Conservation (phyloP, 31 red algal species). For the Odonthalia washingtoniensis region DNA sequence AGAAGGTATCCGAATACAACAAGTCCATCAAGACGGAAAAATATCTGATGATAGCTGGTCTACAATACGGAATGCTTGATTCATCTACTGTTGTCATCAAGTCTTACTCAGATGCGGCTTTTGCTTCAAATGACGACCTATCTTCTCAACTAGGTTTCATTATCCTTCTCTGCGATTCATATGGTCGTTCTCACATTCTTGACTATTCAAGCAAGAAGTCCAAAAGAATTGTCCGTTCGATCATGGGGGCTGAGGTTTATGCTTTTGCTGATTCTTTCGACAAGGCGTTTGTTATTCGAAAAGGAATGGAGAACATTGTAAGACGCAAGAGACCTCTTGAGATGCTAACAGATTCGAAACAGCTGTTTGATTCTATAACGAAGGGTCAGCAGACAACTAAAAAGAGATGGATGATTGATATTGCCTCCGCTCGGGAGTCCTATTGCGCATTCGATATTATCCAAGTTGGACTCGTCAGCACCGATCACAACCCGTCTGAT, state of each 20-base stretch:
- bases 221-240: background rate
- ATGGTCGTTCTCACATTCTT: background rate
- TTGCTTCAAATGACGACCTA: background rate
- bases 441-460: no score
- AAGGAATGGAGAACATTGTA: background rate
- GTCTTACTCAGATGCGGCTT: background rate
- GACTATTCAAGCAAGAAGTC: background rate
- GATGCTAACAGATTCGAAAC: background rate
- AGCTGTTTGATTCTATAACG: background rate
- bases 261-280: background rate
- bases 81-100: no score
- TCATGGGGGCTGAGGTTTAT: background rate
- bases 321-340: background rate
- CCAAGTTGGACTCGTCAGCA: no score
- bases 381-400: background rate
- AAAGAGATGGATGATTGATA: background rate
- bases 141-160: background rate
- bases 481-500: no score
- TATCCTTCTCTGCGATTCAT: background rate
- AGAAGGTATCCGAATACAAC: no score
- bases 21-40: no score
- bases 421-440: background rate
- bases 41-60: no score
- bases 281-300: background rate
- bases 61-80: no score